phyloP scores from a whole-genome alignment of 2,329 filamentous ascomycete species.

The Pseudogymnoascus verrucosus region DNA sequence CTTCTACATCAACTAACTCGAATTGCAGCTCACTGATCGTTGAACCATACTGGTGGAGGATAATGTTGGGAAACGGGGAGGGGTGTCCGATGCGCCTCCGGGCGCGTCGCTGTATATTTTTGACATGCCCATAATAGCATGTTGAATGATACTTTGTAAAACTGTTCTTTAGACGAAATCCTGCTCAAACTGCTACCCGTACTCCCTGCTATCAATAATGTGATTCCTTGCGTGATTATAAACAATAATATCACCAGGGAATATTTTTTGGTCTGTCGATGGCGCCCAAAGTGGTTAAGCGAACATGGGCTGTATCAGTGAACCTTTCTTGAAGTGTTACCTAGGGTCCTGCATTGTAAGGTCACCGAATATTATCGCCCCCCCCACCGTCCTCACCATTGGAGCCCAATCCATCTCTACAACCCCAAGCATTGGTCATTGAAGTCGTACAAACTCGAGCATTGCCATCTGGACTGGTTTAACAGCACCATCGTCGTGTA shows the following conservation, averaged over 20 bases:
- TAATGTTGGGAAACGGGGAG: conserved; percentile 11
- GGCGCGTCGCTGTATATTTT: conserved; percentile 22
- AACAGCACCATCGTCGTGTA: conserved; percentile 1
- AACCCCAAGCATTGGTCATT: conserved; percentile 6
- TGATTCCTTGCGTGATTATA: conserved; percentile 9
- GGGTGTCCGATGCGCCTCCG: neutral
- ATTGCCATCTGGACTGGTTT: neutral
- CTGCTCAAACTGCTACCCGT: conserved; percentile 20
- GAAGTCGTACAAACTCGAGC: neutral
- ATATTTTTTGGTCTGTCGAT: conserved; percentile 2
- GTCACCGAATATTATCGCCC: conserved; percentile 9
- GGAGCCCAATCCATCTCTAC: conserved; percentile 2
- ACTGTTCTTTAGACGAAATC: conserved; percentile 27
- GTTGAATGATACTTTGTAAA: conserved; percentile 27
- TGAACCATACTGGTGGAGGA: conserved; percentile 23
- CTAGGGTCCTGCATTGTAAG: conserved; percentile 6
- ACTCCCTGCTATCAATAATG: neutral
- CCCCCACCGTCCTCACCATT: neutral
- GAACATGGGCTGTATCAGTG: conserved; percentile 4
- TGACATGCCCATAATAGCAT: conserved; percentile 23
- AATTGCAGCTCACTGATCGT: conserved; percentile 25
- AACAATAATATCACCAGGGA: neutral
- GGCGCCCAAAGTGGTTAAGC: neutral
- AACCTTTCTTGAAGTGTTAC: conserved; percentile 6
- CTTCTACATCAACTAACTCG: neutral